Base-by-base conservation (phyloP, 2,329 filamentous ascomycete genomes). In the Tolypocladium nubicola region DNA sequence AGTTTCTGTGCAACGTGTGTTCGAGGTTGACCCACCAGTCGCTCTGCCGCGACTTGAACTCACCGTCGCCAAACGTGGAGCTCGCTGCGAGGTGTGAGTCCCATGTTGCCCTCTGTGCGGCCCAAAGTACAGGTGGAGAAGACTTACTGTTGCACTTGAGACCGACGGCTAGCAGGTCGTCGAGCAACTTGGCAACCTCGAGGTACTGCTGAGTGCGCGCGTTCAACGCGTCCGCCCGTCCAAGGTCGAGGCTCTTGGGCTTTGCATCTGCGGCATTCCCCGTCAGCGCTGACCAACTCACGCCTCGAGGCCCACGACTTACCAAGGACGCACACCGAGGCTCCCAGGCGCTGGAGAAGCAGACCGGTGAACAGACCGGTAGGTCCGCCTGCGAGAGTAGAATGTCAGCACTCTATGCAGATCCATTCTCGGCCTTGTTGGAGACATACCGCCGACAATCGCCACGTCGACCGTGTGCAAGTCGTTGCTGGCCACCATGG, bases 101-200 rank as follows among this genome's bases (percentile, higher is more conserved):
- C 10, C 23, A 1, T 7, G 5, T 8, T 47, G 0, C 16, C 26
- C 21, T 26, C 23, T n/a, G n/a, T n/a, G 30, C 16, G n/a, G 13
- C 9, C 11, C 7, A 26, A 45, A 45, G 16, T 4, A 4, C 3
- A 26, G 23, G 5, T 19, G 16, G 19, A 23, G 38, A 9, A 38
- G 37, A 59, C 72, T 63, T 67, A 78, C 76, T 79, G 61, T 79
- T 78, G 64, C 76, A 79, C 58, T 75, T 75, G n/a, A 79, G 69
- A 1, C 76, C 76, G 2, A 70, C 63, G 0, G 70, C 65, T 0
- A 78, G 59, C 3, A 79, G 66, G 41, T 75, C 72, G 39, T 75
- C 68, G 1, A 77, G 63, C 19, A 78, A 69, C 9, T 73, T 70
- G 4, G 72, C 75, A 8, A 77, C 69, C 53, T 78, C 75, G 2